A percentile compares a stretch with the other conserved stretches of the same genome.
Conservation (phyloP, 1,139 yeast species). For the Sugiyamaella novakii region DNA sequence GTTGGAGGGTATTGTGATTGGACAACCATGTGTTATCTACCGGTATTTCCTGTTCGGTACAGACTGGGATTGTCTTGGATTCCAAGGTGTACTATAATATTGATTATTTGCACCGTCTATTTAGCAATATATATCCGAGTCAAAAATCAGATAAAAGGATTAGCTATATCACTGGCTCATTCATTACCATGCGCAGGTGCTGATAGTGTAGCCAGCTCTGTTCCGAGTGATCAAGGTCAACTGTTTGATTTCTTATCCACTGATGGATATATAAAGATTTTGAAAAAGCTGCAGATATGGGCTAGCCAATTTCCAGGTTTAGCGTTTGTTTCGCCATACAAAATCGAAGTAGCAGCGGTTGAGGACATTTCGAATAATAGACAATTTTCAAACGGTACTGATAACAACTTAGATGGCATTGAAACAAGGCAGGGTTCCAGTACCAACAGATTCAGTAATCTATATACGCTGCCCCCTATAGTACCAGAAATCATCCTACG, state of each 20-base stretch:
- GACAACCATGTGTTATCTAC: constrained; percentile 76
- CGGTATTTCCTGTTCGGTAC: constrained; percentile 72
- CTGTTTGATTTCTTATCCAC: neutral
- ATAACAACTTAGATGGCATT: too few relatives aligned
- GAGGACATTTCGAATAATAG: too few relatives aligned
- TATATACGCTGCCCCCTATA: constrained; percentile 1
- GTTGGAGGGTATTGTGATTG: constrained; percentile 46
- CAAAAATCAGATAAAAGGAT: constrained; percentile 47
- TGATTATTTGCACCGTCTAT: constrained; percentile 64
- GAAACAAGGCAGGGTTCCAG: neutral
- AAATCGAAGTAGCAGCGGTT: neutral
- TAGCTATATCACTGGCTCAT: constrained; percentile 55
- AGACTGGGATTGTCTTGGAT: constrained; percentile 75
- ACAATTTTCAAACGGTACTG: too few relatives aligned
- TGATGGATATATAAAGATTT: neutral
- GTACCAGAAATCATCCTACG: constrained; percentile 1
- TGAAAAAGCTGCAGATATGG: constrained; percentile 4
- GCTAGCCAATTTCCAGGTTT: constrained; percentile 26
- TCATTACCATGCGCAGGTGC: neutral
- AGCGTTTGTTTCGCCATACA: constrained; percentile 15
- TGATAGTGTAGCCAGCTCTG: neutral
- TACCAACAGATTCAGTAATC: neutral
- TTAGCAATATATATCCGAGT: constrained; percentile 72
- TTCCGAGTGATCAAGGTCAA: neutral
- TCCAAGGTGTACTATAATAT: constrained; percentile 67